Percentiles rank a stretch among this genome's conserved stretches.
phyloP scores from a whole-genome alignment of 2,329 filamentous ascomycete genomes.

The Colletotrichum shisoi region DNA sequence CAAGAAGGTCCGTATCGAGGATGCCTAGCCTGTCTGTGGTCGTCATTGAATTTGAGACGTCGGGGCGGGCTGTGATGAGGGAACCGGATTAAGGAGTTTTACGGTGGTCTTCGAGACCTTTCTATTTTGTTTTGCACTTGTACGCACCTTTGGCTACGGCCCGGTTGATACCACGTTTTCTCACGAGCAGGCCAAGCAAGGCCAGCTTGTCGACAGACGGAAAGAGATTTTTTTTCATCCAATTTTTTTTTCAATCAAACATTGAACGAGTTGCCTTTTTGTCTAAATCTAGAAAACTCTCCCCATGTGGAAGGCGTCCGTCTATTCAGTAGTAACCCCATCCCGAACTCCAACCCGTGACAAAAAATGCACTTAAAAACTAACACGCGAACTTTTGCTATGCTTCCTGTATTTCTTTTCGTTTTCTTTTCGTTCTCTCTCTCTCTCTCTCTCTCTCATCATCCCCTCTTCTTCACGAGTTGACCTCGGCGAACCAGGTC shows the following conservation, averaged over 20 bases:
- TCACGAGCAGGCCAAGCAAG: constrained; percentile 15
- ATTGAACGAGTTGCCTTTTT: not conserved
- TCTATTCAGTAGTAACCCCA: not conserved
- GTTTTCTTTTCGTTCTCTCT: not conserved
- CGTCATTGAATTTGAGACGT: not conserved
- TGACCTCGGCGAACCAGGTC: constrained; percentile 89
- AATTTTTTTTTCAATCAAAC: too few species aligned
- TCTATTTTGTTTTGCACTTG: constrained; percentile 18
- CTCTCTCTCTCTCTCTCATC: not conserved
- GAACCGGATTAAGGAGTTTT: constrained; percentile 26
- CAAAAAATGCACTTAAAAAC: not conserved
- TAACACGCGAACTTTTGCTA: too few species aligned
- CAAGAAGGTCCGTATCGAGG: constrained; percentile 58
- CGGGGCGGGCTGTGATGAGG: not conserved
- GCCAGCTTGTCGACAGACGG: constrained; percentile 10
- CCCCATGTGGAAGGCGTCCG: not conserved
- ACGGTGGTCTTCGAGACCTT: constrained; percentile 15
- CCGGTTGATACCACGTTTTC: constrained; percentile 35
- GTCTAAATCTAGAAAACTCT: constrained; percentile 1
- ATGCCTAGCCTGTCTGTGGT: constrained; percentile 15
- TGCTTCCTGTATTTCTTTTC: not conserved
- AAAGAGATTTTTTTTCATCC: constrained; percentile 6
- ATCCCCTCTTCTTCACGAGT: constrained; percentile 48
- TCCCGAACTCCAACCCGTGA: not conserved
- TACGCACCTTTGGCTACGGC: constrained; percentile 26